Base-by-base conservation (phyloP, 257 asterid species). In the Penstemon davidsonii region DNA sequence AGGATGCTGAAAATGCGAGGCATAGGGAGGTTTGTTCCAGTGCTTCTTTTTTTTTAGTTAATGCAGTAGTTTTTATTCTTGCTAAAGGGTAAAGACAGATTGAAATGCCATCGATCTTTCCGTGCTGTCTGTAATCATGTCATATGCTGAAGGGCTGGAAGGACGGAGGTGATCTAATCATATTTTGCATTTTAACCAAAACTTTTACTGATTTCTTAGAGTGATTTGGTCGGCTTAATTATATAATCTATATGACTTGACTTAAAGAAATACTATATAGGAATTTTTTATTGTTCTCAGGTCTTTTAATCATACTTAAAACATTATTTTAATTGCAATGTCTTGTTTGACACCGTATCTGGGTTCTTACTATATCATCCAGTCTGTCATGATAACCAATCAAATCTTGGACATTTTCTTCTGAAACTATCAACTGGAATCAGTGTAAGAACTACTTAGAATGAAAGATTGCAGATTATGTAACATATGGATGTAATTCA, bases 1-100 rank as follows among this genome's bases (percentile, higher is more conserved):
- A 93, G 77, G 96, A 93, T 76, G 90, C 92, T 13, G 99, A 93
- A 83, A 90, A 84, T 75, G 86, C 91, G 43, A 87, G 97, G 79
- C 96, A 93, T 63, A 74, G 90, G 69, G 97, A 91, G 97, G 99
- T 93, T 74, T 62, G 84, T 80, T 81, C 72, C 54, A 25, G 60
- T 40, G 60, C 65, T 55, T 53, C 60, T 71, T 59, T 62, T 59
- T 62, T 1, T 46, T 15, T 7, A n/a, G 45, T 72, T 50, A 42
- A 7, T 74, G 15, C 49, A 37, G 43, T 44, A 42, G 11, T 55
- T 46, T 56, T 76, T 60, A 45, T 12, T 66, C 51, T 54, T 44
- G 62, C 52, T 71, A 44, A 18, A 33, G 33, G 58, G 39, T 5
- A 44, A 57, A 56, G 9, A 9, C 8, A 43, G 46, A 46, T 42